Percentiles rank a stretch among this genome's conserved stretches.
Conservation (phyloP, 2,329 filamentous ascomycete genomes). For the Aspergillus awamori region DNA sequence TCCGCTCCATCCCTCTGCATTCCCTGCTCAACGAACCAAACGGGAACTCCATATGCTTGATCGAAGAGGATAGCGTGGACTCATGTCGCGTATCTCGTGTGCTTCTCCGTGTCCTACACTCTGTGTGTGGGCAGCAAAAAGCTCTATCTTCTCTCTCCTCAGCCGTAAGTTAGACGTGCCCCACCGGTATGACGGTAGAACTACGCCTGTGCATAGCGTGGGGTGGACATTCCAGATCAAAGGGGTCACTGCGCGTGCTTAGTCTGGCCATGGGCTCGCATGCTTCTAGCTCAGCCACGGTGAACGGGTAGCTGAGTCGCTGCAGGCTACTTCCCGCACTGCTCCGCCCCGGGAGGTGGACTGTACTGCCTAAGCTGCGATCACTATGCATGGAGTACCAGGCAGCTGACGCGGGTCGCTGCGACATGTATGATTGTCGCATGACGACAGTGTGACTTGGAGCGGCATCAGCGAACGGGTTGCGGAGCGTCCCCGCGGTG, state of each 20-base stretch:
- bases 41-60: too few species aligned
- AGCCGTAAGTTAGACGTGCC: neutral
- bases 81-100: too few species aligned
- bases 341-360: constrained; percentile 32
- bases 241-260: constrained; percentile 39
- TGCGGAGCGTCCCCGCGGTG: neutral
- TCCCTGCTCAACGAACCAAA: too few species aligned
- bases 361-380: constrained; percentile 32
- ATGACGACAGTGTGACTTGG: neutral
- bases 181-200: constrained; percentile 11
- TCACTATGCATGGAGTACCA: constrained; percentile 21
- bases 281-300: constrained; percentile 11
- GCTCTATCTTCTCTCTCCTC: neutral
- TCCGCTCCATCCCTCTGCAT: too few species aligned
- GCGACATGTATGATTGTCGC: neutral
- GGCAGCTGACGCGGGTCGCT: neutral
- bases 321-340: constrained; percentile 27
- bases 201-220: constrained; percentile 36
- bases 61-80: too few species aligned
- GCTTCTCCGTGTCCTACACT: too few species aligned
- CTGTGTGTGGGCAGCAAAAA: too few species aligned
- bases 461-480: constrained; percentile 11
- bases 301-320: constrained; percentile 19
- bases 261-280: constrained; percentile 10
- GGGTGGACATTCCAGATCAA: constrained; percentile 36